Evolutionary conservation across 805 yeast species (phyloP), one percentile per base, ranked within the genome.

Genomic region (Blastobotrys peoriensis): DNA sequence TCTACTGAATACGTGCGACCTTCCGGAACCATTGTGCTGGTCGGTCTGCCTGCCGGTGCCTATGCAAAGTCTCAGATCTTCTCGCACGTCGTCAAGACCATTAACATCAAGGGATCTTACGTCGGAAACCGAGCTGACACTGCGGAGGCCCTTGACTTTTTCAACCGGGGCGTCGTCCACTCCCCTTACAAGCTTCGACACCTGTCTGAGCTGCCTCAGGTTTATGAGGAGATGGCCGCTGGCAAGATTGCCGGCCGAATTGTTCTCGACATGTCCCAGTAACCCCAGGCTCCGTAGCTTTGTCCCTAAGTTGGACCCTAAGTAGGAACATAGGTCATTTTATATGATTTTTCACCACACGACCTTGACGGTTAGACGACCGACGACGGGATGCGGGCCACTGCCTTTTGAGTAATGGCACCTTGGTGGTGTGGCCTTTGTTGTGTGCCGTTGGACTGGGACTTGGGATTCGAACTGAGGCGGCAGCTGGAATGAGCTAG

Each of bases 111-210:
- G 64, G 95, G 93, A 57, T 84, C 94, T 43, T 83, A 83, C 62
- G 95, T 86, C 51, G 95, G 95, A 58, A 84, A 84, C 78, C 81
- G 94, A 69, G 83, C 83, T 53, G 95, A 86, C 68, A 77, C 91
- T 53, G 75, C 81, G 52, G 89, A 84, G 71, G 88, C 91, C 45
- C 67, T 83, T 53, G 85, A 81, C 58, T 82, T 83, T 75, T 81
- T 80, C 67, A 51, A 72, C 55, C 74, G 86, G 64, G 91, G 89
- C 51, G 68, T 78, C 61, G 82, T 83, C 63, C 71, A 74, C 64
- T 76, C 86, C 51, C 85, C 86, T 56, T 79, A 84, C 70, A 76
- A 77, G 70, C 62, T 87, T 64, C 87, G 80, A 43, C 87, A 88
- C 47, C 73, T 86, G 58, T 78, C 87, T 47, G 79, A 79, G 59